Base-by-base conservation (phyloP, 768 basidiomycete genomes). In the Astraeus odoratus region DNA sequence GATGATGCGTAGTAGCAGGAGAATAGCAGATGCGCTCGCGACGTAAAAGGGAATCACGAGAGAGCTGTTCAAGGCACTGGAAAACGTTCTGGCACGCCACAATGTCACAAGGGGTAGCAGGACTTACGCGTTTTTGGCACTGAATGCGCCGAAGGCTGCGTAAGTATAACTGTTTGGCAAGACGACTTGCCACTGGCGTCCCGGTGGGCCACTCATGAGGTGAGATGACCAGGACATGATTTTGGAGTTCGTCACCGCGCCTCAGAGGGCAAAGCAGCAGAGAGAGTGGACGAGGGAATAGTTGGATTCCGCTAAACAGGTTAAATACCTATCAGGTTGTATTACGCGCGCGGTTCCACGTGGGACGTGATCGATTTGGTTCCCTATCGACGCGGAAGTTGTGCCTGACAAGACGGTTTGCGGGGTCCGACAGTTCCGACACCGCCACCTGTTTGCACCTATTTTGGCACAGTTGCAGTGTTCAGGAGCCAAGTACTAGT, bases 361-460 rank as follows among this genome's bases (percentile, higher is more conserved):
- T 37, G 20, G 36, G n/a, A n/a, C n/a, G n/a, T n/a, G n/a, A n/a
- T n/a, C n/a, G n/a, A n/a, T n/a, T n/a, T n/a, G n/a, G n/a, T n/a
- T n/a, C n/a, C n/a, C n/a, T n/a, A n/a, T n/a, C n/a, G n/a, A n/a
- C n/a, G n/a, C n/a, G n/a, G n/a, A n/a, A n/a, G n/a, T n/a, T n/a
- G n/a, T n/a, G n/a, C n/a, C n/a, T n/a, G n/a, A 24, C 29, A 33
- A 43, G 23, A 36, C 24, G 38, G 45, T 51, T 30, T 6, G 39
- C 37, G 48, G 51, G 51, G 51, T 50, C 50, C 26, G n/a, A n/a
- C n/a, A n/a, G n/a, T n/a, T n/a, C n/a, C n/a, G n/a, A n/a, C n/a
- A n/a, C n/a, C n/a, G n/a, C n/a, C n/a, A n/a, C n/a, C n/a, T 43
- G 19, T 20, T 20, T 20, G 44, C 55, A 57, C 57, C 38, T 61